phyloP scores from a whole-genome alignment of 164 flowering plant species.

The Cinnamomum micranthum region DNA sequence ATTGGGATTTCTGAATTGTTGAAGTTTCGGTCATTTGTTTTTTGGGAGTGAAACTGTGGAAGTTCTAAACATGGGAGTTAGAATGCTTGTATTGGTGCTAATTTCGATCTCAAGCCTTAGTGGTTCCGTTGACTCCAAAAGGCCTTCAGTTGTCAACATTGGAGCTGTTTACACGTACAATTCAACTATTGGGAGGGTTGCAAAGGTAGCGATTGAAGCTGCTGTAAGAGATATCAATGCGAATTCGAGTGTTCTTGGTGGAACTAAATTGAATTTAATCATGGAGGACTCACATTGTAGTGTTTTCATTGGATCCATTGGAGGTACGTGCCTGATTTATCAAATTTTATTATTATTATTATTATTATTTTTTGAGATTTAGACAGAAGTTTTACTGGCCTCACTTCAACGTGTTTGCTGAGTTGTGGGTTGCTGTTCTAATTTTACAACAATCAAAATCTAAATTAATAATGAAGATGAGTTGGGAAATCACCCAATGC shows the following conservation, averaged over 20 bases:
- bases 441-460: neutral
- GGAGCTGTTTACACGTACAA: conserved; percentile 69
- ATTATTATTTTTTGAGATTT: neutral
- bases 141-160: conserved; percentile 48
- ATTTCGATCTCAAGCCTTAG: conserved; percentile 26
- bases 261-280: conserved; percentile 43
- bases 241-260: conserved; percentile 47
- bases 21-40: neutral
- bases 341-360: too few species aligned
- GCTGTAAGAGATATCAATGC: conserved; percentile 64
- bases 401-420: neutral
- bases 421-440: too few species aligned
- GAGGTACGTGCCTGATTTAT: conserved; percentile 35
- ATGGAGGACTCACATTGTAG: conserved; percentile 48
- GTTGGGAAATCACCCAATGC: too few species aligned
- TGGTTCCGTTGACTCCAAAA: conserved; percentile 28
- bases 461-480: neutral
- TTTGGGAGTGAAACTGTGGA: neutral
- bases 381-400: neutral
- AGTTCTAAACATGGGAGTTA: conserved; percentile 15
- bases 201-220: conserved; percentile 54
- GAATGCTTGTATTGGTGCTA: conserved; percentile 2
- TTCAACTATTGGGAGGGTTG: conserved; percentile 77
- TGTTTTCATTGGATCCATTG: conserved; percentile 59
- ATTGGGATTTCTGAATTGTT: too few species aligned